A percentile compares a stretch with the other conserved stretches of the same genome.
Conservation (phyloP, 2,329 filamentous ascomycete genomes). For the Capronia coronata region DNA sequence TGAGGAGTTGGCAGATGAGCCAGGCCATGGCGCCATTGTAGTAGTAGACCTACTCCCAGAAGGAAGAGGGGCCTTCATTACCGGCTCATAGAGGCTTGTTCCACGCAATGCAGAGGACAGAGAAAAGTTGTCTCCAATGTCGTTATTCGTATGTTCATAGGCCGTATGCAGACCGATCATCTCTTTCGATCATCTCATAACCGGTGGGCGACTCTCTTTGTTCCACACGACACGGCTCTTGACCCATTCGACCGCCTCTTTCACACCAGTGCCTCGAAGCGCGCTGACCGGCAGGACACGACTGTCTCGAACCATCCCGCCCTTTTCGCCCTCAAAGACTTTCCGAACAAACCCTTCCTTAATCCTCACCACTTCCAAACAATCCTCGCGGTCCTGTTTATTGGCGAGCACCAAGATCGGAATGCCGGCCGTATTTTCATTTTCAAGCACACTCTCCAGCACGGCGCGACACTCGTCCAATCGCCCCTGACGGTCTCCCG, state of each 20-base stretch:
- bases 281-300: slow-evolving; percentile 86
- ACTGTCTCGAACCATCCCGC: slow-evolving; percentile 76
- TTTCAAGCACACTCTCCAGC: slow-evolving; percentile 80
- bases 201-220: slow-evolving; percentile 81
- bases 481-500: slow-evolving; percentile 43
- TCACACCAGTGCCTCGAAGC: slow-evolving; percentile 72
- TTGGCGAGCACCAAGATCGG: slow-evolving; percentile 89
- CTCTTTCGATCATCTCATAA: slow-evolving; percentile 64
- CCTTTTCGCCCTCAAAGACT: slow-evolving; percentile 92
- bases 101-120: not conserved
- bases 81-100: no score
- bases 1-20: slow-evolving; percentile 1
- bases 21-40: no score
- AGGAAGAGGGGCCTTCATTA: no score
- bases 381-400: slow-evolving; percentile 96
- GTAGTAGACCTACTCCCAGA: no score
- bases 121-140: not conserved
- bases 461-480: slow-evolving; percentile 85
- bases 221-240: slow-evolving; percentile 92
- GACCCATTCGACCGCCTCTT: slow-evolving; percentile 96
- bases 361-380: slow-evolving; percentile 92
- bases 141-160: no score
- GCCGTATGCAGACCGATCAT: not conserved
- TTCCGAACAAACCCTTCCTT: slow-evolving; percentile 94
- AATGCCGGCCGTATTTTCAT: slow-evolving; percentile 82